These are phyloP conservation scores for Sambucus nigra DNA, from an alignment of 129 eudicot genomes.

Conservation along the genomic window DNA sequence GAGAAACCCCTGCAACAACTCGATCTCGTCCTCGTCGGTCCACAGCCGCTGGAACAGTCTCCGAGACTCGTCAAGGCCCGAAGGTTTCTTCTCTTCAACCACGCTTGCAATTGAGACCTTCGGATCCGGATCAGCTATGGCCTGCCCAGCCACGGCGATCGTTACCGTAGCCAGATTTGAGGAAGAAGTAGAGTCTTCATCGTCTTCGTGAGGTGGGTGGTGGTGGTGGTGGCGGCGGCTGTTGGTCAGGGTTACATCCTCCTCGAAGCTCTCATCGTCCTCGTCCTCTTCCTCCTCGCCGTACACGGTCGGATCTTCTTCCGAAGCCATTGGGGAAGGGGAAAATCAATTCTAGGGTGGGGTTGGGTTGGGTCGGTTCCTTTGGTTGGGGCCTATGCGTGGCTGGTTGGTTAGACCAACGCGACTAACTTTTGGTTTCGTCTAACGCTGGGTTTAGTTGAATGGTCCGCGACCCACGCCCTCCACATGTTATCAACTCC, in stretches of 20 bases:
- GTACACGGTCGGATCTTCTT: slow-evolving; percentile 34
- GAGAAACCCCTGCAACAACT: slow-evolving; percentile 68
- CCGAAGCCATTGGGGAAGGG: slow-evolving; percentile 31
- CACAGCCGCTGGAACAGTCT: slow-evolving; percentile 78
- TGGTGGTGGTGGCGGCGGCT: too few species aligned
- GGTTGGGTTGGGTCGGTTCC: slow-evolving; percentile 5
- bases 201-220: slow-evolving; percentile 17
- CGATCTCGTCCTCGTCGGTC: slow-evolving; percentile 96
- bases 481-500: too few species aligned
- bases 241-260: slow-evolving; percentile 11
- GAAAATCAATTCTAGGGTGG: slow-evolving; percentile 3
- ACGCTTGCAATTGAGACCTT: slow-evolving; percentile 13
- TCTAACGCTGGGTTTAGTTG: background rate
- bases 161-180: slow-evolving; percentile 27
- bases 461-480: slow-evolving; percentile 6
- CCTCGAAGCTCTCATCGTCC: slow-evolving; percentile 21
- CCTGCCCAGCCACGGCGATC: slow-evolving; percentile 12
- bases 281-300: slow-evolving; percentile 40
- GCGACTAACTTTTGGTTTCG: background rate
- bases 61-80: slow-evolving; percentile 47
- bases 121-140: slow-evolving; percentile 12
- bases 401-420: too few species aligned
- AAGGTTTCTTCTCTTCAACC: slow-evolving; percentile 34
- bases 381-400: background rate
- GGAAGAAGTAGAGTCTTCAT: slow-evolving; percentile 35